Conservation (phyloP, 768 basidiomycete species). For the Galerina marginata region DNA sequence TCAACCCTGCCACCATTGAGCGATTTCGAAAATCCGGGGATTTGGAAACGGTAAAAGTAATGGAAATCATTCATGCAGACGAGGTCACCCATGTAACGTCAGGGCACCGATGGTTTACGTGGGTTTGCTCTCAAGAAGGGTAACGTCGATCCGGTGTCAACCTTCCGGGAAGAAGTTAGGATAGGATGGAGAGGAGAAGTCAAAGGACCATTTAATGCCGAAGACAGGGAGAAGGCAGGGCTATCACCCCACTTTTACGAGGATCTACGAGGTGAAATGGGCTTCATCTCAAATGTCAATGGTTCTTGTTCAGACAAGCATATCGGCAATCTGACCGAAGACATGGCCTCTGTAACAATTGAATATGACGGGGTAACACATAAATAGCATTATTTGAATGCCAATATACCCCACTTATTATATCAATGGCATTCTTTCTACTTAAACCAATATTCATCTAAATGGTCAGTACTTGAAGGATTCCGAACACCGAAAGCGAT, state of each 20-base stretch:
- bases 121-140: constrained; percentile 65
- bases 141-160: constrained; percentile 58
- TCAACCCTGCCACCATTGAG: constrained; percentile 81
- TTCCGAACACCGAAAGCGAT: too few species aligned
- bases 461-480: too few species aligned
- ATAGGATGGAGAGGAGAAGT: constrained; percentile 74
- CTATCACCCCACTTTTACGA: constrained; percentile 76
- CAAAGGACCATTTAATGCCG: constrained; percentile 83
- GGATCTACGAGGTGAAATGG: constrained; percentile 68
- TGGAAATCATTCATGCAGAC: constrained; percentile 81
- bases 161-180: constrained; percentile 75
- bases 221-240: constrained; percentile 75
- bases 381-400: too few species aligned
- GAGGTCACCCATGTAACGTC: constrained; percentile 85
- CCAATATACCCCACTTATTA: too few species aligned
- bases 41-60: constrained; percentile 63
- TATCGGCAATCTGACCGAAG: neutral
- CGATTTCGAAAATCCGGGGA: constrained; percentile 73
- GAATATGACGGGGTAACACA: neutral
- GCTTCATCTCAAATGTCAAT: constrained; percentile 5
- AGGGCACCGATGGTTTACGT: constrained; percentile 85
- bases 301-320: neutral
- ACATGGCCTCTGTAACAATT: neutral
- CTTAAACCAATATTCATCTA: neutral
- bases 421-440: too few species aligned